Evolutionary conservation across 352 stramenopile species (phyloP), one percentile per base, ranked within the genome.

Genomic region (Phytophthora brassicae): DNA sequence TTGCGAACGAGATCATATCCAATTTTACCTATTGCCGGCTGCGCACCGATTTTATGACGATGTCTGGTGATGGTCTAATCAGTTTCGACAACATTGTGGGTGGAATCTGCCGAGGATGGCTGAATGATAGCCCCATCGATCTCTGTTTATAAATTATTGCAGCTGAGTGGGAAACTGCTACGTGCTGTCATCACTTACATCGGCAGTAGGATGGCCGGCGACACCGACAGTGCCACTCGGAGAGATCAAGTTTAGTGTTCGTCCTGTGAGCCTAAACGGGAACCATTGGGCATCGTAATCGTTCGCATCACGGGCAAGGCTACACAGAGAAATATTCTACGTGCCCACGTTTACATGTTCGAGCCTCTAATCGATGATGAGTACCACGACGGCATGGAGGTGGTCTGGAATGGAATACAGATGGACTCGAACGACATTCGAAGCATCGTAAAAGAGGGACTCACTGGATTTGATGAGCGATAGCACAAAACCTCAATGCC

Each of bases 1-100:
- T 66, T 3, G 43, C 35, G n/a, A 56, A 48, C 8, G 42, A 56
- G 8, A 23, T 66, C 14, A 47, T 56, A 13, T 31, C 50, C 2
- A 56, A 45, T 24, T 60, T 66, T 41, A 2, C 43, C 4, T 46
- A 49, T 2, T 47, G 29, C 8, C 4, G 9, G 29, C 29, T 66
- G 23, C 9, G 50, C 17, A 41, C 33, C 8, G 43, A 51, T 52
- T 57, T 64, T 47, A 17, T 14, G 6, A 36, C 28, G 6, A 14
- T 20, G 19, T 50, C 36, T 16, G 22, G 39, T 2, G 24, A 31
- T 6, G 38, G 19, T 1, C 16, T 38, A 2, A 20, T 66, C 19
- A 44, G 16, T 9, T 58, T 68, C n/a, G 45, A 55, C 0, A 51
- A 63, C 41, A 20, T 58, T n/a, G 53, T 63, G n/a, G 60, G 53